Evolutionary conservation across 148 eudicot genomes (phyloP).

Genomic region (Silene uniflora): DNA sequence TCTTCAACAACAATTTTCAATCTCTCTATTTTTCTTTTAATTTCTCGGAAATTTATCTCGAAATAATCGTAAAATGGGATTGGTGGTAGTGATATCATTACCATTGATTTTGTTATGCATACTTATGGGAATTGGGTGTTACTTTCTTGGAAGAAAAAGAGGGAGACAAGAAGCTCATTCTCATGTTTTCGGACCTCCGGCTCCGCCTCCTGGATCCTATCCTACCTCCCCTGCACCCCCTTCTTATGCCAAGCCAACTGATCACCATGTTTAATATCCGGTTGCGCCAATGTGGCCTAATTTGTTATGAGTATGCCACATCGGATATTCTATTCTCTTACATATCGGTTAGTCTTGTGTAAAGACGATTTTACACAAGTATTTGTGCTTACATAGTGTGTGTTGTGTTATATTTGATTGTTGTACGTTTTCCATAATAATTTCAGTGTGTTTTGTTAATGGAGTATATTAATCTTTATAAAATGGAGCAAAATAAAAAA

Average conservation of each 20-base stretch:
- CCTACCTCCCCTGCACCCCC: constrained; percentile 33
- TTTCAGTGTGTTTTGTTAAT: no score
- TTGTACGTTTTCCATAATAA: not conserved
- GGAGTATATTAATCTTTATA: no score
- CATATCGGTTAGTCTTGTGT: no score
- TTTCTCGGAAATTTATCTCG: not conserved
- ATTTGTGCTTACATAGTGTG: not conserved
- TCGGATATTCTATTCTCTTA: no score
- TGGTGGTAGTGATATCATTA: constrained; percentile 40
- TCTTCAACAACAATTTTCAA: not conserved
- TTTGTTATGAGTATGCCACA: no score
- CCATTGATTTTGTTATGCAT: constrained; percentile 38
- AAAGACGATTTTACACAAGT: no score
- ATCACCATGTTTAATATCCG: no score
- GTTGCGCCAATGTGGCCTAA: no score
- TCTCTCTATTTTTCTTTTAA: not conserved
- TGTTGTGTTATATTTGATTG: not conserved
- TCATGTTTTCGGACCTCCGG: constrained; percentile 36
- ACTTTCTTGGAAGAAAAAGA: constrained; percentile 37
- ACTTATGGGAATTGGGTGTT: constrained; percentile 37
- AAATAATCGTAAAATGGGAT: constrained; percentile 25
- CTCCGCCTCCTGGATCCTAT: constrained; percentile 36
- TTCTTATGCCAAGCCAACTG: constrained; percentile 8
- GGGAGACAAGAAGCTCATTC: constrained; percentile 37
- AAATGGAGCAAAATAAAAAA: no score